Conservation (phyloP, 2,329 filamentous ascomycete genomes). For the Trichoderma atrobrunneum region DNA sequence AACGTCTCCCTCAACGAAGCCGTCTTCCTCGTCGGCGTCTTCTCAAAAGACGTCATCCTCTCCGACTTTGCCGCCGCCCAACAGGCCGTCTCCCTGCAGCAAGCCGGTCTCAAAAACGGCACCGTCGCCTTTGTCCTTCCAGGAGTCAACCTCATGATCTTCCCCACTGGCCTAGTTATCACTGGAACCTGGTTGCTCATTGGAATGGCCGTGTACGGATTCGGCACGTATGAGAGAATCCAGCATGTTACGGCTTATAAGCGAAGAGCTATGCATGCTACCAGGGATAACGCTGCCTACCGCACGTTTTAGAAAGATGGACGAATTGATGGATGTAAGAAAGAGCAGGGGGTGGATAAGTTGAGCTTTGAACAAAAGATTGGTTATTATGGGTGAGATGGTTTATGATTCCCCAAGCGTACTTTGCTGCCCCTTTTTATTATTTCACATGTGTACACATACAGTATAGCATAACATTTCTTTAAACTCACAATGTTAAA, state of each 20-base stretch:
- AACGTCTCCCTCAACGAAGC: slow-evolving; percentile 69
- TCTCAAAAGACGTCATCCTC: slow-evolving; percentile 56
- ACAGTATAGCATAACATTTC: not conserved
- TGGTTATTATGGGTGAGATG: not conserved
- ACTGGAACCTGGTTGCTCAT: slow-evolving; percentile 60
- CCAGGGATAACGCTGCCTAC: not conserved
- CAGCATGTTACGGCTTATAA: slow-evolving; percentile 63
- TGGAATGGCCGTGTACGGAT: slow-evolving; percentile 56
- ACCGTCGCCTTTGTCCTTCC: slow-evolving; percentile 66
- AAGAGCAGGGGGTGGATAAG: not conserved
- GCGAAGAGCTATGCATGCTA: slow-evolving; percentile 30
- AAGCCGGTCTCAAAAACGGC: slow-evolving; percentile 46
- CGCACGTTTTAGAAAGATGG: not conserved
- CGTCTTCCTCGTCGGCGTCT: slow-evolving; percentile 68
- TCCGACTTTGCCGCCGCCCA: slow-evolving; percentile 50
- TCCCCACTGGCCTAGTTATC: slow-evolving; percentile 68
- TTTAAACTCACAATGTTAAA: not conserved
- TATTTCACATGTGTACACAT: not conserved
- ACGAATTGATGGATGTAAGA: not conserved
- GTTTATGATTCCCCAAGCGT: slow-evolving; percentile 13
- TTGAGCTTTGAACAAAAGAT: not conserved
- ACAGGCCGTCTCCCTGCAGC: slow-evolving; percentile 48
- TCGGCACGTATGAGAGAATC: slow-evolving; percentile 65
- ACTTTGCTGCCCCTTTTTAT: slow-evolving; percentile 3
- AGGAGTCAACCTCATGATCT: slow-evolving; percentile 64